Evolutionary conservation across 2,329 filamentous ascomycete genomes (phyloP), one percentile per base, ranked within the genome.

Genomic region (Cladosporium phlei): DNA sequence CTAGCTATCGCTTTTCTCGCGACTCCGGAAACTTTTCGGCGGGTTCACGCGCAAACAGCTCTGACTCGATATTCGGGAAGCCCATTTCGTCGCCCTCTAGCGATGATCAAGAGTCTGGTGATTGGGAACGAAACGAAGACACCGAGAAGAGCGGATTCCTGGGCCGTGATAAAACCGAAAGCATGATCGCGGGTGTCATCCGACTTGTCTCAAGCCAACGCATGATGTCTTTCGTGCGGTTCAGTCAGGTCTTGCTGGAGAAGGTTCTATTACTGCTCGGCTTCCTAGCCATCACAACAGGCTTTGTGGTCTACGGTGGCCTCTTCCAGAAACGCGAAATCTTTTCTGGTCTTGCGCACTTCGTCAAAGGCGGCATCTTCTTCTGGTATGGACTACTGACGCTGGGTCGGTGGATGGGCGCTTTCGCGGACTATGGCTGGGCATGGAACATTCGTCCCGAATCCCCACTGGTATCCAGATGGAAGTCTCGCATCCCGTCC

Each of bases 301-400:
- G 91, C 4, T 77, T 85, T 27, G 77, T 87, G 22, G 82, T 88
- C 0, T 90, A 86, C 60, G 86, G 82, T 20, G 86, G 90, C 21
- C 85, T 96, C 54, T 93, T 93, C 65, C 53, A 56, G 19, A 38
- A 53, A n/a, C 48, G 53, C 2, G 50, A 74, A 2, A 72, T 96
- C 48, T 94, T 91, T 72, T 90, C 83, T 56, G 88, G 91, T 2
- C 74, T 96, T 32, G 91, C 91, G 6, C 91, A 97, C 63, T 95
- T 88, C 71, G 82, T 96, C 65, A 97, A 97, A 65, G 91, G 91
- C 35, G 87, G 87, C 3, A 85, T 97, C 46, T 97, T 97, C 73
- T 88, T 96, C 70, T 93, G 88, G 83, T 87, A 94, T 53, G 91
- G 91, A 7, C 69, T 95, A 16, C 70, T 96, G 50, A 95, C 88